Base-by-base conservation (phyloP, 495 filamentous ascomycete genomes). In the Parathielavia appendiculata region DNA sequence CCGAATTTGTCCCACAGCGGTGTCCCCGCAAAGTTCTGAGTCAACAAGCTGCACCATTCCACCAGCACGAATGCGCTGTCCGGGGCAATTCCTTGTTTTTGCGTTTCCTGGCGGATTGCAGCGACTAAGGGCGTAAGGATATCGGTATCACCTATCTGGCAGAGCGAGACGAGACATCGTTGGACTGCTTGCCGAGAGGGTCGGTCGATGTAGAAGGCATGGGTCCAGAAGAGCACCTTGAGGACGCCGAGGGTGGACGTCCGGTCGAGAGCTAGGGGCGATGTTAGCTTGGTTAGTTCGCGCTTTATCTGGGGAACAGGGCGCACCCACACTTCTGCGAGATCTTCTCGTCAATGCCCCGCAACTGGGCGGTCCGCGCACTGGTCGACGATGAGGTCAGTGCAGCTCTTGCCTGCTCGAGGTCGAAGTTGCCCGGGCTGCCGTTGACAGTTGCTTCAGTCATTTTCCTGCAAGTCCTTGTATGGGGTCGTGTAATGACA, bases 11-110 rank as follows among this genome's bases (percentile, higher is more conserved):
- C 78, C 80, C 88, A 90, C 40, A 72, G 70, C 32, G 69, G 76
- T 57, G 68, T 81, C 56, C 73, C 76, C 54, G 69, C 78, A 44
- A 79, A 69, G 49, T 82, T 76, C 65, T 88, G 84, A 43, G 93
- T 73, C 13, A 95, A 71, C 58, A 91, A 67, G 48, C 84, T 88
- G 67, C 86, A 89, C 93, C 91, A 98, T 66, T 92, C 88, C 13
- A 92, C 76, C 60, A 98, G 75, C n/a, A 95, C 88, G 64, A 96
- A 92, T 1, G 91, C 89, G 66, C 84, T 91, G 22, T 82, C 80
- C 1, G 89, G 73, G 22, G 92, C 88, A 60, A 97, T 82, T 30
- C 82, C 84, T 5, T 75, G 68, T 68, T 95, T 96, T 41, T 80
- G 73, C 0, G 87, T 78, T 71, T 98, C 95, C 39, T 72, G 68